Conservation (phyloP, 2,329 filamentous ascomycete species). For the Diaporthe sp. region DNA sequence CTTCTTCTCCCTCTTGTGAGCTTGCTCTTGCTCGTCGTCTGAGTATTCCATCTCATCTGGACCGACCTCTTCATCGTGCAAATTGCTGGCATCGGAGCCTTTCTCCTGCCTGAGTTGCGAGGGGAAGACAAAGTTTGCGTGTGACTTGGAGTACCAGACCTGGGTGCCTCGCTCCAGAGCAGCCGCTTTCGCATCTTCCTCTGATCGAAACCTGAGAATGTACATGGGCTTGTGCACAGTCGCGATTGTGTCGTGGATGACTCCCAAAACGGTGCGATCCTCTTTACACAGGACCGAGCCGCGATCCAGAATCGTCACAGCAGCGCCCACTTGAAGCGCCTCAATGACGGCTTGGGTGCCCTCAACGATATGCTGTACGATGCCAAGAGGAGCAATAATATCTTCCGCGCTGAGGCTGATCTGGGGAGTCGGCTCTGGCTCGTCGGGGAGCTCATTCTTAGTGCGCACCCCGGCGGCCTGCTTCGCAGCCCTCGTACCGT, state of each 20-base stretch:
- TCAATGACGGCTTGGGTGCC: conserved; percentile 80
- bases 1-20: conserved; percentile 79
- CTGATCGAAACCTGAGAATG: conserved; percentile 79
- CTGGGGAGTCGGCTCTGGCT: conserved; percentile 78
- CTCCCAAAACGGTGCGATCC: conserved; percentile 82
- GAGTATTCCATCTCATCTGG: conserved; percentile 95
- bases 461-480: conserved; percentile 73
- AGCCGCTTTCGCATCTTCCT: conserved; percentile 75
- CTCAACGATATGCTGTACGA: conserved; percentile 82
- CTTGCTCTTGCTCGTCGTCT: conserved; percentile 93
- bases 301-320: conserved; percentile 83
- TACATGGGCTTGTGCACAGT: conserved; percentile 89
- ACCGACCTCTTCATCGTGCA: conserved; percentile 90
- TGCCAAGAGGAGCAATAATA: conserved; percentile 81
- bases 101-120: conserved; percentile 83
- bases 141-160: conserved; percentile 83
- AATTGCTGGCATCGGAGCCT: conserved; percentile 93
- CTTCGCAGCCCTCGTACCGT: conserved; percentile 59
- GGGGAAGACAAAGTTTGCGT: conserved; percentile 89
- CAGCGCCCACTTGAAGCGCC: conserved; percentile 80
- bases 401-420: conserved; percentile 82
- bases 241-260: conserved; percentile 87
- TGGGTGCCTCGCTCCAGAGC: conserved; percentile 77
- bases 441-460: conserved; percentile 81
- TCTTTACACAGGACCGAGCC: conserved; percentile 86